phyloP scores from a whole-genome alignment of 192 early-diverging fungal genomes.

The Coemansia sp. region DNA sequence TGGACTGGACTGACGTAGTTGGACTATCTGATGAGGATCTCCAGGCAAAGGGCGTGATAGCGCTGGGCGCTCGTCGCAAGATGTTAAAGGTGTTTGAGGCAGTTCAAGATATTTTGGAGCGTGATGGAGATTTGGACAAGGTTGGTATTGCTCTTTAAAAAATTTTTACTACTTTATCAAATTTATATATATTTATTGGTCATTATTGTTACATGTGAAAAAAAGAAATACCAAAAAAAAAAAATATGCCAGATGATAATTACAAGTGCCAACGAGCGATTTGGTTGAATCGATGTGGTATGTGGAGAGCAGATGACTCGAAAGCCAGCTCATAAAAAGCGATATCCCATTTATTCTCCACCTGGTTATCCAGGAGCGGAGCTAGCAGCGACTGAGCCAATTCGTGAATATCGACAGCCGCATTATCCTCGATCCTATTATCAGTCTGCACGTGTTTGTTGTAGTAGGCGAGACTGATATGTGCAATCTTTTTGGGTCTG shows the following conservation, averaged over 20 bases:
- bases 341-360: slow-evolving; percentile 45
- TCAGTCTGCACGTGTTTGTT: slow-evolving; percentile 45
- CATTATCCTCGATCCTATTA: slow-evolving; percentile 20
- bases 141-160: neutral
- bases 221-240: neutral
- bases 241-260: neutral
- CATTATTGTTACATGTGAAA: neutral
- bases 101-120: slow-evolving; percentile 23
- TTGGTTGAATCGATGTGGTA: slow-evolving; percentile 40
- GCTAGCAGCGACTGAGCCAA: slow-evolving; percentile 30
- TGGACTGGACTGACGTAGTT: slow-evolving; percentile 89
- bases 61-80: slow-evolving; percentile 93
- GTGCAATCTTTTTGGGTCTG: slow-evolving; percentile 39
- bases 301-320: slow-evolving; percentile 31
- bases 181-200: too few relatives aligned
- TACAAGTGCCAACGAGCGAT: slow-evolving; percentile 49
- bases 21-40: slow-evolving; percentile 82
- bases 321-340: slow-evolving; percentile 49
- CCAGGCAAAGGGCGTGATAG: slow-evolving; percentile 81
- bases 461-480: slow-evolving; percentile 47
- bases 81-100: slow-evolving; percentile 95
- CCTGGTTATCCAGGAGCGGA: slow-evolving; percentile 9
- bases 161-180: neutral
- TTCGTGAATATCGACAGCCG: slow-evolving; percentile 16
- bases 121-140: slow-evolving; percentile 9